These are phyloP conservation scores for Cryptococcus depauperatus DNA, from an alignment of 1,284 basidiomycete genomes.

Conservation along the genomic window DNA sequence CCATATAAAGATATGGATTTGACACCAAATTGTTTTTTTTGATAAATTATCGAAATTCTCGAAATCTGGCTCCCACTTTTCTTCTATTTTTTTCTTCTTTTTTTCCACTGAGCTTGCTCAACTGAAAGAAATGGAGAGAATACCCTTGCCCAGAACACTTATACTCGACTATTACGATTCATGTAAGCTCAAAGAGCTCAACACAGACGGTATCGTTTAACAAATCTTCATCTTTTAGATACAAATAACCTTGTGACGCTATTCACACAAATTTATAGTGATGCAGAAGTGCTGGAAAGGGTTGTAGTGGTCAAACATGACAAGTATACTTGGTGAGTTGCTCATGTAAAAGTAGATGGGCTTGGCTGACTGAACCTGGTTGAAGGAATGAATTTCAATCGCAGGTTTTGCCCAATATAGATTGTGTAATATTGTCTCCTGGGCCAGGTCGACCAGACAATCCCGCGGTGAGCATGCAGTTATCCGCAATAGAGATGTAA, in stretches of 20 bases:
- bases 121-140: constrained; percentile 6
- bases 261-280: constrained; percentile 41
- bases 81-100: not conserved
- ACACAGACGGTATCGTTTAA: not conserved
- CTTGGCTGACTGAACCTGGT: not conserved
- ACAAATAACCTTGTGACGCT: constrained; percentile 46
- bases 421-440: constrained; percentile 45
- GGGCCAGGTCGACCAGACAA: constrained; percentile 44
- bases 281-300: constrained; percentile 38
- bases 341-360: not conserved
- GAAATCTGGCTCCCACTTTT: too few species aligned
- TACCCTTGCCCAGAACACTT: constrained; percentile 40
- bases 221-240: constrained; percentile 25
- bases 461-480: constrained; percentile 26
- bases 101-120: not conserved
- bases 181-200: constrained; percentile 29
- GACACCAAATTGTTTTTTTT: too few species aligned
- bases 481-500: not conserved
- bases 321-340: constrained; percentile 39
- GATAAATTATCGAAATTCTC: too few species aligned
- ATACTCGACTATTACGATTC: constrained; percentile 47
- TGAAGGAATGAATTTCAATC: constrained; percentile 37
- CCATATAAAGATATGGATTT: too few species aligned
- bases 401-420: constrained; percentile 37
- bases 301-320: constrained; percentile 45